Conservation (phyloP, 495 filamentous ascomycete species). For the Trichocladium antarcticum region DNA sequence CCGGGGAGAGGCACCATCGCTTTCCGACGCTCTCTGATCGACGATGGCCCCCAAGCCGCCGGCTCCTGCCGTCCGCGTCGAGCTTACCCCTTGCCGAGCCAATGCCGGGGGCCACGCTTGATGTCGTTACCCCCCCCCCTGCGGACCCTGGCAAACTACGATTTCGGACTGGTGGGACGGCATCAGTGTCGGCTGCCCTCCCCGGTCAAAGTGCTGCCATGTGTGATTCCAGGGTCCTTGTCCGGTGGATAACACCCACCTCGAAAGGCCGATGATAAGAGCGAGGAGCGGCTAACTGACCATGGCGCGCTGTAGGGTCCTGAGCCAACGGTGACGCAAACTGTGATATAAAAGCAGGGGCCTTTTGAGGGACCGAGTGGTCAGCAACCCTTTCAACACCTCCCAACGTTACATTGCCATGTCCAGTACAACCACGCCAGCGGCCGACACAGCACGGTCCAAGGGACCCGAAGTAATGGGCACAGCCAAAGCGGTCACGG, state of each 20-base stretch:
- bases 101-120: not conserved
- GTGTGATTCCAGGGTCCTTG: not conserved
- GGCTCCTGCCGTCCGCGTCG: slow-evolving; percentile 1
- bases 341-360: not conserved
- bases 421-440: slow-evolving; percentile 38
- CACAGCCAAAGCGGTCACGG: slow-evolving; percentile 30
- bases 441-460: slow-evolving; percentile 38
- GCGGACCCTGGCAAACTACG: not conserved
- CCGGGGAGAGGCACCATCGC: slow-evolving; percentile 7
- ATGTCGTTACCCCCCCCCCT: not conserved
- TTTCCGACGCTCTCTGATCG: not conserved
- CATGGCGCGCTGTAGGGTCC: not conserved
- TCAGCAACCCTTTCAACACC: not conserved
- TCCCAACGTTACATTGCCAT: slow-evolving; percentile 5
- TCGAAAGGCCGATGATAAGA: slow-evolving; percentile 6
- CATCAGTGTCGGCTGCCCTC: slow-evolving; percentile 4
- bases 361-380: not conserved
- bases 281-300: slow-evolving; percentile 11
- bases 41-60: not conserved
- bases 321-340: not conserved
- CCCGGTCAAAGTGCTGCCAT: not conserved
- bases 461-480: slow-evolving; percentile 35
- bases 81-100: slow-evolving; percentile 1
- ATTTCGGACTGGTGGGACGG: not conserved
- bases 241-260: slow-evolving; percentile 1